Evolutionary conservation across 371 early-diverging fungal species (phyloP).

Genomic region (Rhizopus sp.): DNA sequence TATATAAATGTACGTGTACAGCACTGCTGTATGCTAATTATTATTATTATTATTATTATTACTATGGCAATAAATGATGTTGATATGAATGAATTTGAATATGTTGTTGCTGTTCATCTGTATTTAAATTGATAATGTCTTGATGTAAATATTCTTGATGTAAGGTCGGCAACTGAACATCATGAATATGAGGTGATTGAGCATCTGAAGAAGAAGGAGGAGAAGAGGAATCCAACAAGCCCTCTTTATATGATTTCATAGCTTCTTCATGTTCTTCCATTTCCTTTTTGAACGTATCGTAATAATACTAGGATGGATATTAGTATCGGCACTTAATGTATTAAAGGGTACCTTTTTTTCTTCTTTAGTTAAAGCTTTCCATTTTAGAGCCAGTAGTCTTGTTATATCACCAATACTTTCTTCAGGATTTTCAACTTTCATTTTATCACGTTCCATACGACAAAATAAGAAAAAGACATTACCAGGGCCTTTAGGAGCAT

Average conservation of each 20-base stretch:
- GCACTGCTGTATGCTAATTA: no score
- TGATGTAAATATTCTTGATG: background rate
- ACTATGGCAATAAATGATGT: background rate
- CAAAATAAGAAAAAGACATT: slow-evolving; percentile 70
- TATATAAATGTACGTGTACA: no score
- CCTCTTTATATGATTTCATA: slow-evolving; percentile 46
- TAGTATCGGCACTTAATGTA: background rate
- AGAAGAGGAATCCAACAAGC: background rate
- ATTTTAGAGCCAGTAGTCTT: slow-evolving; percentile 49
- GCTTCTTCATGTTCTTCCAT: slow-evolving; percentile 53
- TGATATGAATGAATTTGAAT: no score
- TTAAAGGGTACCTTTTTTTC: slow-evolving; percentile 45
- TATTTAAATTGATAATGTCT: background rate
- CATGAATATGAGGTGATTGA: background rate
- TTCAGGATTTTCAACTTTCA: slow-evolving; percentile 59
- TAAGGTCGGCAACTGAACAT: background rate
- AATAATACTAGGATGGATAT: slow-evolving; percentile 38
- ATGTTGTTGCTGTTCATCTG: background rate
- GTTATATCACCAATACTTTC: slow-evolving; percentile 55
- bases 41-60: no score
- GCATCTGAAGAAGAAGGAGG: no score
- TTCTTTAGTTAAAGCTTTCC: slow-evolving; percentile 52
- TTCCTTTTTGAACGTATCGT: slow-evolving; percentile 52
- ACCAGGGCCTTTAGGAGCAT: slow-evolving; percentile 68
- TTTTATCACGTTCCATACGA: slow-evolving; percentile 56